Evolutionary conservation across 2,329 filamentous ascomycete species (phyloP).

Genomic region (Aspergillus carbonarius): DNA sequence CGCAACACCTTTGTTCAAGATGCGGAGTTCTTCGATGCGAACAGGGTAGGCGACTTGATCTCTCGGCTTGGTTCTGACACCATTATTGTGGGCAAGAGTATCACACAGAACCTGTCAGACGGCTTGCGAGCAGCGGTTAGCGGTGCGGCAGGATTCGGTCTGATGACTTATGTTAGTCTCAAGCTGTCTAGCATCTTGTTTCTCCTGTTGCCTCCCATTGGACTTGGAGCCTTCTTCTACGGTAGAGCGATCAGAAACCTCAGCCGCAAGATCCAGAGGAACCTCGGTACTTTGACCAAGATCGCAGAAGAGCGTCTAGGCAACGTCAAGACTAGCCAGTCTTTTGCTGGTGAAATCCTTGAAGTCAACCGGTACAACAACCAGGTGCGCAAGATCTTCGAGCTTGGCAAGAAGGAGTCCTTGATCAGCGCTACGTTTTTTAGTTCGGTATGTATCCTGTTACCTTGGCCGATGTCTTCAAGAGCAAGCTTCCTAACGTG

Average conservation of each 20-base stretch:
- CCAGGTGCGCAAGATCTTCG: slow-evolving; percentile 89
- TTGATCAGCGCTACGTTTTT: slow-evolving; percentile 91
- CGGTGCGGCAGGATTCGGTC: slow-evolving; percentile 79
- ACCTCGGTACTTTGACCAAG: slow-evolving; percentile 87
- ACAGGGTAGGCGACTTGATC: slow-evolving; percentile 92
- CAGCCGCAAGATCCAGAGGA: slow-evolving; percentile 90
- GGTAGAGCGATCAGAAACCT: slow-evolving; percentile 84
- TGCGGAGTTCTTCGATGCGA: slow-evolving; percentile 98
- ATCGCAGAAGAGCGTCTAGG: slow-evolving; percentile 97
- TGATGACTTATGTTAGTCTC: slow-evolving; percentile 95
- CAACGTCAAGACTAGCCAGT: slow-evolving; percentile 94
- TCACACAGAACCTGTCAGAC: slow-evolving; percentile 96
- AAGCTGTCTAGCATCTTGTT: slow-evolving; percentile 84
- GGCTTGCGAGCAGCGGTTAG: slow-evolving; percentile 89
- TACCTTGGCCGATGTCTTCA: no score
- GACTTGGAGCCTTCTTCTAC: slow-evolving; percentile 86
- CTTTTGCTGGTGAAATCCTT: slow-evolving; percentile 88
- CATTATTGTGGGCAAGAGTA: slow-evolving; percentile 96
- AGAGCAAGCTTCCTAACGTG: slow-evolving; percentile 15
- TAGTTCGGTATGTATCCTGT: slow-evolving; percentile 49
- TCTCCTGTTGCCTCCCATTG: slow-evolving; percentile 86
- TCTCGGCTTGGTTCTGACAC: slow-evolving; percentile 94
- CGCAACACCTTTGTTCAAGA: slow-evolving; percentile 93
- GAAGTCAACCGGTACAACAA: slow-evolving; percentile 89
- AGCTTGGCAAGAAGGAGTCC: slow-evolving; percentile 81